Conservation (phyloP, 1,284 basidiomycete genomes). For the Sphagnurus paluster region DNA sequence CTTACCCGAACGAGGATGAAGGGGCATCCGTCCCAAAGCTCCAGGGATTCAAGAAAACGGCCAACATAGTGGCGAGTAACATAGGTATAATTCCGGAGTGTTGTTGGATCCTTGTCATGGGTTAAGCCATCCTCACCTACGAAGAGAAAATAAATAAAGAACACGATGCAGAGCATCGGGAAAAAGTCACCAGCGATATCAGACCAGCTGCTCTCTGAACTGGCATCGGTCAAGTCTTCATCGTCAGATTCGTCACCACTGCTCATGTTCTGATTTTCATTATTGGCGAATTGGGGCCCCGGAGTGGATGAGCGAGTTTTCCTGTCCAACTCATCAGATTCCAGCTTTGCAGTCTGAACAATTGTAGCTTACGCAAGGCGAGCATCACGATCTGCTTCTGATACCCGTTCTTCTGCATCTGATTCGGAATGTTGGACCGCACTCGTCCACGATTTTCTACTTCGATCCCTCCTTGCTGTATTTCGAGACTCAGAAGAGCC, state of each 20-base stretch:
- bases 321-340: constrained; percentile 28
- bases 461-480: constrained; percentile 11
- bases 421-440: constrained; percentile 55
- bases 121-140: constrained; percentile 7
- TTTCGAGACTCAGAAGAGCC: background rate
- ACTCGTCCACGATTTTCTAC: constrained; percentile 21
- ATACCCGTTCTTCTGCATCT: constrained; percentile 60
- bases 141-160: background rate
- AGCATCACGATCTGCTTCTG: constrained; percentile 66
- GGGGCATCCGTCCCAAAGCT: constrained; percentile 34
- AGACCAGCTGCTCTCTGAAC: constrained; percentile 57
- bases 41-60: constrained; percentile 26
- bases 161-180: background rate
- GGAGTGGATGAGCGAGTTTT: constrained; percentile 51
- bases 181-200: constrained; percentile 35
- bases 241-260: constrained; percentile 79
- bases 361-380: constrained; percentile 53
- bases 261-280: constrained; percentile 52
- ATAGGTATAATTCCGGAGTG: constrained; percentile 40
- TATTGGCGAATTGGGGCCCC: constrained; percentile 26
- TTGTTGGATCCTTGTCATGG: constrained; percentile 19
- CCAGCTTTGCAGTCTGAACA: background rate
- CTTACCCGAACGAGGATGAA: constrained; percentile 34
- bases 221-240: constrained; percentile 58
- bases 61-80: constrained; percentile 38